These are phyloP conservation scores for Quaeritorhiza haematococci DNA, from an alignment of 371 early-diverging fungal species.

Conservation along the genomic window DNA sequence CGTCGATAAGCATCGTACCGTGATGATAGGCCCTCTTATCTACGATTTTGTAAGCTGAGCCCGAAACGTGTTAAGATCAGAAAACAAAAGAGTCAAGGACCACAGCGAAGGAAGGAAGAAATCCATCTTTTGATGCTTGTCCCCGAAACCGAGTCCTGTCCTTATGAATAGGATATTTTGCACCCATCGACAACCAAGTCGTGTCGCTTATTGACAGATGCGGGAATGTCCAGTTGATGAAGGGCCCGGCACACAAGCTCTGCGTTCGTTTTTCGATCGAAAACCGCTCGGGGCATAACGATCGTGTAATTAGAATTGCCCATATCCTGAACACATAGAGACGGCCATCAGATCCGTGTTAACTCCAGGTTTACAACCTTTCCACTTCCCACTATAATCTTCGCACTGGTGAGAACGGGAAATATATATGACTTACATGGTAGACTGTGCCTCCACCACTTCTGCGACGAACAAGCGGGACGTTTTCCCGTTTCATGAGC, in stretches of 20 bases:
- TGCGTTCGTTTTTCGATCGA: constrained; percentile 72
- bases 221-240: constrained; percentile 75
- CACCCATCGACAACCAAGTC: constrained; percentile 77
- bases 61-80: constrained; percentile 59
- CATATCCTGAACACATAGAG: constrained; percentile 60
- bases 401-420: not conserved
- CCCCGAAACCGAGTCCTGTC: not conserved
- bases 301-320: constrained; percentile 93
- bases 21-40: constrained; percentile 86
- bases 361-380: not conserved
- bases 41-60: constrained; percentile 90
- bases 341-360: not conserved
- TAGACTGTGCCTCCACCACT: constrained; percentile 97
- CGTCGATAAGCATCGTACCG: constrained; percentile 94
- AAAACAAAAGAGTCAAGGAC: not conserved
- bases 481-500: constrained; percentile 54
- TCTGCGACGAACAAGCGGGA: constrained; percentile 81
- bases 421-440: constrained; percentile 59
- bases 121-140: too few relatives aligned
- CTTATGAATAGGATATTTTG: constrained; percentile 62
- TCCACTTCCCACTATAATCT: not conserved
- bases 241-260: constrained; percentile 74
- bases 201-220: constrained; percentile 79
- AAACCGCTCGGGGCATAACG: constrained; percentile 83
- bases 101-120: constrained; percentile 10